Conservation (phyloP, 2,329 filamentous ascomycete species). For the Didymella pomorum region DNA sequence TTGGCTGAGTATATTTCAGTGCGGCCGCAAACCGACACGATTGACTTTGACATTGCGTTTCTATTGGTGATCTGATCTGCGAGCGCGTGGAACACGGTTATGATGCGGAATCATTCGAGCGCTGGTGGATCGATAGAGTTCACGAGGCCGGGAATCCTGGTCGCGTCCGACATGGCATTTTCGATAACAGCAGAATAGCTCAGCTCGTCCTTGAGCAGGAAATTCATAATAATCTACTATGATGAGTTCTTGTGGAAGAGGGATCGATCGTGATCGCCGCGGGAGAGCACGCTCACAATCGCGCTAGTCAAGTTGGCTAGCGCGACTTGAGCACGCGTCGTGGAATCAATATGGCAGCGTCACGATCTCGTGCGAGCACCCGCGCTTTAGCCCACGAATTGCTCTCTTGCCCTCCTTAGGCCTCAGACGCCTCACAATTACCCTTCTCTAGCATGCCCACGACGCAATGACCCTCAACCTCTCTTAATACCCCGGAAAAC, state of each 20-base stretch:
- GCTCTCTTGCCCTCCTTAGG: slow-evolving; percentile 26
- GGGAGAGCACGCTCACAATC: slow-evolving; percentile 31
- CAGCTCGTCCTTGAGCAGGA: too few species aligned
- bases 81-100: too few species aligned
- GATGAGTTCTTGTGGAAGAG: neutral
- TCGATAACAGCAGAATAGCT: too few species aligned
- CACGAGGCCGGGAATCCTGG: too few species aligned
- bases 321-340: slow-evolving; percentile 26
- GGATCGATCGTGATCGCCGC: slow-evolving; percentile 23
- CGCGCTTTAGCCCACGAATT: slow-evolving; percentile 34
- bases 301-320: slow-evolving; percentile 28
- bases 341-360: slow-evolving; percentile 26
- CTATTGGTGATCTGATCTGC: too few species aligned
- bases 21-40: too few species aligned
- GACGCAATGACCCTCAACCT: slow-evolving; percentile 31
- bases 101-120: too few species aligned
- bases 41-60: too few species aligned
- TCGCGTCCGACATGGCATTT: too few species aligned
- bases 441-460: slow-evolving; percentile 24
- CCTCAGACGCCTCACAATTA: slow-evolving; percentile 26
- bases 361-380: slow-evolving; percentile 34
- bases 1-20: too few species aligned
- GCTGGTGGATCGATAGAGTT: too few species aligned
- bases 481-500: slow-evolving; percentile 24
- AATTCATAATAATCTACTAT: too few species aligned